Base-by-base conservation (phyloP, 2,329 filamentous ascomycete genomes). In the Xylariaceae sp. region DNA sequence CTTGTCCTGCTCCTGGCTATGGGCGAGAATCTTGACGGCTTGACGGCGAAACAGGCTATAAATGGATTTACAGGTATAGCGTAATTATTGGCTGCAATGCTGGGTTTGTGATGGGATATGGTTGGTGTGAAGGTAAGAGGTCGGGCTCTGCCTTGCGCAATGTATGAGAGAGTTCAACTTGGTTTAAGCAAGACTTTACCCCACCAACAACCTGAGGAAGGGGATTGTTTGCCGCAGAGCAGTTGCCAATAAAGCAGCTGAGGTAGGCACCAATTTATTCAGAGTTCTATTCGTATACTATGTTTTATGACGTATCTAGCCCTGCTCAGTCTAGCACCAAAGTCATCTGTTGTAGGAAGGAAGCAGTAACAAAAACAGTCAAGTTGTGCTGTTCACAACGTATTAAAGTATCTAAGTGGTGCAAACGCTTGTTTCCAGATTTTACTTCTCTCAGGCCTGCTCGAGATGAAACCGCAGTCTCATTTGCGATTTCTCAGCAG, bases 1-100 rank as follows among this genome's bases (percentile, higher is more conserved):
- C 64, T 76, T 75, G 69, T 62, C 67, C 48, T 45, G 43, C 47
- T 51, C 51, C 46, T 47, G 43, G 43, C 41, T 26, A 36, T 36
- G 34, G 36, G 48, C 46, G 38, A 36, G 27, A 44, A 51, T 51
- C 36, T 43, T 50, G 40, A 31, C 38, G 42, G 42, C 11, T 31
- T 44, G 41, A 33, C 41, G n/a, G 31, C 23, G 29, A 9, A 27
- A 33, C 34, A 9, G 29, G 38, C 9, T 31, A 13, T 38, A 31
- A 27, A 38, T 18, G 38, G 24, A 13, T 31, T 16, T 21, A 29
- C 13, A 23, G 4, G n/a, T 23, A 16, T 21, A n/a, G 27, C 16
- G 23, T 8, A 26, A 21, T 12, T 21, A 6, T 13, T 15, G 6
- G 19, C 12, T 5, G 19, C 15, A 28, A 14, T n/a, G n/a, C n/a